phyloP scores from a whole-genome alignment of 2,329 filamentous ascomycete genomes.

The Cladosporium cucumerinum region DNA sequence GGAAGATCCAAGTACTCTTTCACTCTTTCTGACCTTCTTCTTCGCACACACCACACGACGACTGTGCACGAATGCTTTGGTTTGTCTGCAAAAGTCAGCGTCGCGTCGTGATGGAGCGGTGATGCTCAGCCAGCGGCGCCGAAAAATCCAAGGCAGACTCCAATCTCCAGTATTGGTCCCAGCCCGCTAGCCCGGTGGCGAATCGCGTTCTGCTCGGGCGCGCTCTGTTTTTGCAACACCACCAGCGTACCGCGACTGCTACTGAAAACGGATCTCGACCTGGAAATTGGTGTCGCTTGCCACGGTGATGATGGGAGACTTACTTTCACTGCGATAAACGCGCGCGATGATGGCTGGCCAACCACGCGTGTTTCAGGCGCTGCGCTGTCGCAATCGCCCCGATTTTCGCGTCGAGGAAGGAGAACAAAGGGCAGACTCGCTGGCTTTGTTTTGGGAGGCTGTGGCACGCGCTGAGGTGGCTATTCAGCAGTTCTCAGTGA shows the following conservation, averaged over 20 bases:
- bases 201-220: slow-evolving; percentile 13
- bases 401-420: slow-evolving; percentile 1
- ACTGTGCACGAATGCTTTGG: not conserved
- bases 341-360: slow-evolving; percentile 14
- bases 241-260: not conserved
- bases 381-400: not conserved
- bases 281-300: not conserved
- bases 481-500: not conserved
- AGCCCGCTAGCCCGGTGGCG: slow-evolving; percentile 16
- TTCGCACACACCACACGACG: slow-evolving; percentile 5
- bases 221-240: slow-evolving; percentile 3
- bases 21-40: not conserved
- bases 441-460: not conserved
- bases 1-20: too few species aligned
- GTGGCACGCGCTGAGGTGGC: not conserved
- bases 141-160: slow-evolving; percentile 13
- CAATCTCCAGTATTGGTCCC: slow-evolving; percentile 10
- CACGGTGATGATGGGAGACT: not conserved
- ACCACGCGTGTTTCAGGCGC: slow-evolving; percentile 8
- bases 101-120: slow-evolving; percentile 2
- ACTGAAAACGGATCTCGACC: not conserved
- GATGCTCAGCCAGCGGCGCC: slow-evolving; percentile 6
- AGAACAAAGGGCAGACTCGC: not conserved
- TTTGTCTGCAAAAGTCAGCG: slow-evolving; percentile 1
- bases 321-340: not conserved